Conservation (phyloP, 2,329 filamentous ascomycete genomes). For the Laburnicola sp. region DNA sequence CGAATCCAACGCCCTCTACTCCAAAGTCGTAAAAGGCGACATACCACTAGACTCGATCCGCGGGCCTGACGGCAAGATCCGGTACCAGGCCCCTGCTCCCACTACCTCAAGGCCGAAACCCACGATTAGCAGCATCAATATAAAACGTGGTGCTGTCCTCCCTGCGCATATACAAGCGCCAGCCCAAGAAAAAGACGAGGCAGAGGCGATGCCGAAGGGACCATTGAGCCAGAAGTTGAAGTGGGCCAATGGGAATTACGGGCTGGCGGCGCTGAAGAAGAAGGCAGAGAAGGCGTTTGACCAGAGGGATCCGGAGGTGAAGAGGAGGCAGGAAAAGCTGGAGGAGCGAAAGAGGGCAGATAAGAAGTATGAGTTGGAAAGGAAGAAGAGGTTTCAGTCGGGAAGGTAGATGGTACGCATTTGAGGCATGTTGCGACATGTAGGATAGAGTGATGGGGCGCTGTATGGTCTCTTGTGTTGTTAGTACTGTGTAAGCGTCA, state of each 20-base stretch:
- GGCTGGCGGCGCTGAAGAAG: constrained; percentile 22
- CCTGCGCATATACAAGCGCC: constrained; percentile 28
- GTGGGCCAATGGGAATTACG: constrained; percentile 34
- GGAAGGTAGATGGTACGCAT: constrained; percentile 22
- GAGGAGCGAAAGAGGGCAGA: constrained; percentile 34
- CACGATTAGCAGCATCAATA: constrained; percentile 16
- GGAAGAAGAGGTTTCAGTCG: constrained; percentile 33
- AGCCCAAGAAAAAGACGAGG: constrained; percentile 4
- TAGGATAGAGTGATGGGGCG: constrained; percentile 24
- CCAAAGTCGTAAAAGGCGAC: constrained; percentile 32
- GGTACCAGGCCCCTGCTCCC: constrained; percentile 32
- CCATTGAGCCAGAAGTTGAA: constrained; percentile 23
- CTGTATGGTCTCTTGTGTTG: constrained; percentile 16
- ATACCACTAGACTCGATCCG: constrained; percentile 29
- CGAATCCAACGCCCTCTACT: constrained; percentile 31
- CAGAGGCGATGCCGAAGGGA: constrained; percentile 20
- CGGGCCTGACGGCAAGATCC: constrained; percentile 28
- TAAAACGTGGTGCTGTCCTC: constrained; percentile 28
- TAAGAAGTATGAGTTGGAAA: constrained; percentile 33
- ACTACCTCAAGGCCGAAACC: constrained; percentile 1
- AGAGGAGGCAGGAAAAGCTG: constrained; percentile 22
- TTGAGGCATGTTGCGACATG: constrained; percentile 20
- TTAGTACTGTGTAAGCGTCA: neutral
- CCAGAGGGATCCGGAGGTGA: constrained; percentile 20
- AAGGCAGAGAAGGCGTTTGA: constrained; percentile 19